Conservation (phyloP, 371 early-diverging fungal species). For the Mitosporidium daphniae region DNA sequence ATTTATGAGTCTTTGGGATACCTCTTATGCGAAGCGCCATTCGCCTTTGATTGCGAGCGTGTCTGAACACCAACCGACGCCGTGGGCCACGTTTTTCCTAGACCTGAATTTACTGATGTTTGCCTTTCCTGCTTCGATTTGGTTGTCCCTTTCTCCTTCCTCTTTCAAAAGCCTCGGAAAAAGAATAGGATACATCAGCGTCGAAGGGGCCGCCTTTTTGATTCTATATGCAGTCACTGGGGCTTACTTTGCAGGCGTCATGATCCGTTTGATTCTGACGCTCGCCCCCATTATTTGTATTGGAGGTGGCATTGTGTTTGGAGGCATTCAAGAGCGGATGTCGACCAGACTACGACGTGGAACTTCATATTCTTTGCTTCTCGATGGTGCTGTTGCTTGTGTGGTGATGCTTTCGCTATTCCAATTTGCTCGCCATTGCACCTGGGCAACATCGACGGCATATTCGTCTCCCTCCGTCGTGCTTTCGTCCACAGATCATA, state of each 20-base stretch:
- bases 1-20: slow-evolving; percentile 92
- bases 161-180: slow-evolving; percentile 32
- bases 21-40: slow-evolving; percentile 81
- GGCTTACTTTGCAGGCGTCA: slow-evolving; percentile 93
- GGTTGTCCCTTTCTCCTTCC: too few relatives aligned
- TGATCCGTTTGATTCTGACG: slow-evolving; percentile 89
- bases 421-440: slow-evolving; percentile 78
- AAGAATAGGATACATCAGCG: too few relatives aligned
- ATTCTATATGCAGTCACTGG: slow-evolving; percentile 66
- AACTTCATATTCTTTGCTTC: slow-evolving; percentile 1
- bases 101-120: slow-evolving; percentile 66
- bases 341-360: slow-evolving; percentile 8
- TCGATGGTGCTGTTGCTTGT: slow-evolving; percentile 9
- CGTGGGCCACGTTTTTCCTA: slow-evolving; percentile 93
- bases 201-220: slow-evolving; percentile 85
- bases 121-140: slow-evolving; percentile 72
- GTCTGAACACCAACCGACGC: slow-evolving; percentile 90
- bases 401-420: slow-evolving; percentile 4
- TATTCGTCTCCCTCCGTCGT: slow-evolving; percentile 96
- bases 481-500: slow-evolving; percentile 34
- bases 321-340: slow-evolving; percentile 31
- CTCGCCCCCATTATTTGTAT: slow-evolving; percentile 85
- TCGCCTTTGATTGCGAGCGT: slow-evolving; percentile 96
- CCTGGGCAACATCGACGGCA: slow-evolving; percentile 78
- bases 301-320: slow-evolving; percentile 48